Conservation (phyloP, 176 grass and related monocot species). For the Coix lacrymajobi region DNA sequence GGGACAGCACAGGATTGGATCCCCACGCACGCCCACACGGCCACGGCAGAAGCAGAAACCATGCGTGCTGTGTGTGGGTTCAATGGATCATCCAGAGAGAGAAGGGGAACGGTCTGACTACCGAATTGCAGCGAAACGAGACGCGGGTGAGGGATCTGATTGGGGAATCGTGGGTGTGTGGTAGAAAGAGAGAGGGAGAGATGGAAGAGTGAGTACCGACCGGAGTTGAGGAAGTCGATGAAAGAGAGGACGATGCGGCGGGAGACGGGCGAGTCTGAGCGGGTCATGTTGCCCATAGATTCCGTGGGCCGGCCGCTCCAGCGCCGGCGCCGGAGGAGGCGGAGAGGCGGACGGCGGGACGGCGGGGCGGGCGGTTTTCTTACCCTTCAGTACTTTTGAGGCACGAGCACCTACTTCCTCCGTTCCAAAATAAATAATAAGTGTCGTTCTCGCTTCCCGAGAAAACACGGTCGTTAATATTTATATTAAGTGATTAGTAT, state of each 20-base stretch:
- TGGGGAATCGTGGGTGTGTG: no score
- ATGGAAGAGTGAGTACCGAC: constrained; percentile 15
- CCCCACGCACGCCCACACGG: neutral
- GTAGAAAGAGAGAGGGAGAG: neutral
- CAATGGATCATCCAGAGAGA: neutral
- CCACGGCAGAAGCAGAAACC: neutral
- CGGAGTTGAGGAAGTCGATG: constrained; percentile 77
- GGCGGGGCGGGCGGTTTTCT: neutral
- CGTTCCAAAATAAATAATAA: no score
- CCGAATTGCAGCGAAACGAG: neutral
- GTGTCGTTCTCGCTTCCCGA: no score
- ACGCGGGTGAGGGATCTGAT: neutral
- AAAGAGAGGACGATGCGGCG: constrained; percentile 70
- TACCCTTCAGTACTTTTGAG: no score
- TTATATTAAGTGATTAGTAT: no score
- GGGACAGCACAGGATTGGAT: no score
- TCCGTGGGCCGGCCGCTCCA: neutral
- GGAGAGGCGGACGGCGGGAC: neutral
- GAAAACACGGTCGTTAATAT: no score
- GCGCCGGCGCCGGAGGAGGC: neutral
- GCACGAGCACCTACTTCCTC: no score
- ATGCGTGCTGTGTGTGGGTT: neutral
- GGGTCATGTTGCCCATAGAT: constrained; percentile 40
- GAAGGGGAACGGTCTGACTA: no score
- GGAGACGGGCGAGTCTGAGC: constrained; percentile 57